phyloP scores from a whole-genome alignment of 805 yeast genomes.

The Metschnikowia kunwiensis region DNA sequence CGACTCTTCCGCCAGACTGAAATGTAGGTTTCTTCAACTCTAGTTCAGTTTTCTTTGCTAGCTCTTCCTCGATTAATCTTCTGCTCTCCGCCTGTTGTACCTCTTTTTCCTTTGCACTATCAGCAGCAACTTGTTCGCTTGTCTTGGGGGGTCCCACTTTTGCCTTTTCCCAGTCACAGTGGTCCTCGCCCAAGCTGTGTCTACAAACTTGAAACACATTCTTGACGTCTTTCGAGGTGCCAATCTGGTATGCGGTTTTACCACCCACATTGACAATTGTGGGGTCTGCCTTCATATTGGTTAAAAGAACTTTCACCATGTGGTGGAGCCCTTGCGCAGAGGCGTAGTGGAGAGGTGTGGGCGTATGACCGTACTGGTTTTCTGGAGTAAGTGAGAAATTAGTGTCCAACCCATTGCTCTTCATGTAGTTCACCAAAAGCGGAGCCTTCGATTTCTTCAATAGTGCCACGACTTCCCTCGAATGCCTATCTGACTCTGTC shows the following conservation, averaged over 20 bases:
- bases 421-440: constrained; percentile 58
- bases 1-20: constrained; percentile 34
- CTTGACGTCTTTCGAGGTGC: constrained; percentile 44
- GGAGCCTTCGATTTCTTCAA: constrained; percentile 78
- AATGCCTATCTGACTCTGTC: constrained; percentile 41
- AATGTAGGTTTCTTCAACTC: constrained; percentile 34
- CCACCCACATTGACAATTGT: constrained; percentile 49
- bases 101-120: constrained; percentile 33
- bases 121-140: constrained; percentile 52
- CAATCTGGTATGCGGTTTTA: constrained; percentile 67
- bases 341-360: constrained; percentile 79
- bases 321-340: constrained; percentile 63
- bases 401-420: constrained; percentile 51
- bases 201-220: constrained; percentile 70
- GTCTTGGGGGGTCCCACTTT: constrained; percentile 60
- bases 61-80: constrained; percentile 40
- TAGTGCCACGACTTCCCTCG: constrained; percentile 55
- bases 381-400: constrained; percentile 57
- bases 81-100: constrained; percentile 38
- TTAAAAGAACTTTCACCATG: constrained; percentile 61
- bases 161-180: constrained; percentile 67
- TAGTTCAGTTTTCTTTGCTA: constrained; percentile 35
- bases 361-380: constrained; percentile 49
- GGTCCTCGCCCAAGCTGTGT: constrained; percentile 60
- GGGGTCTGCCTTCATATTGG: constrained; percentile 70